Conservation (phyloP, 2,329 filamentous ascomycete genomes). For the Pleomassaria siparia region DNA sequence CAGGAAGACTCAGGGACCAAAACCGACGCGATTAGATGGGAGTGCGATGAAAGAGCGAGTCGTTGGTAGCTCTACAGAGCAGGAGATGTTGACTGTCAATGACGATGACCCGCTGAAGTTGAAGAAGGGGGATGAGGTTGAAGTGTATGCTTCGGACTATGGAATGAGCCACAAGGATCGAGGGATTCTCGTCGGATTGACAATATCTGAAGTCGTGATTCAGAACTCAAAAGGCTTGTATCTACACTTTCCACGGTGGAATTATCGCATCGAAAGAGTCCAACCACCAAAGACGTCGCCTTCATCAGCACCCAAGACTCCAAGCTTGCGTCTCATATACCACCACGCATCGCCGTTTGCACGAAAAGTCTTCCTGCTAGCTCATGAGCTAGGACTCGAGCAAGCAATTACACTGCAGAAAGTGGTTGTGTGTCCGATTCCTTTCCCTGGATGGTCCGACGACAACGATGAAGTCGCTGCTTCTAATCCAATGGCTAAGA, state of each 20-base stretch:
- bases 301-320: constrained; percentile 5
- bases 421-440: constrained; percentile 32
- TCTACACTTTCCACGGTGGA: constrained; percentile 45
- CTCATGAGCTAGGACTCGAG: constrained; percentile 27
- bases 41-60: constrained; percentile 39
- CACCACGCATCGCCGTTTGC: constrained; percentile 30
- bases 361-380: constrained; percentile 33
- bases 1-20: constrained; percentile 43
- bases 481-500: constrained; percentile 35
- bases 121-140: constrained; percentile 56
- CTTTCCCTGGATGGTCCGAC: constrained; percentile 32
- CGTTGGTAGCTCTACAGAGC: constrained; percentile 51
- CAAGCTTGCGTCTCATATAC: constrained; percentile 35
- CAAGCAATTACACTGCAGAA: constrained; percentile 29
- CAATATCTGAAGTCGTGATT: constrained; percentile 28
- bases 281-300: not conserved
- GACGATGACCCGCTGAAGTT: constrained; percentile 56
- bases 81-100: constrained; percentile 49
- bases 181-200: constrained; percentile 32
- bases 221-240: constrained; percentile 25
- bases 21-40: constrained; percentile 44
- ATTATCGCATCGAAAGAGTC: constrained; percentile 34
- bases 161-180: constrained; percentile 30
- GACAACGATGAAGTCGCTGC: constrained; percentile 28
- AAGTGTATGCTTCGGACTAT: constrained; percentile 39